A percentile compares a stretch with the other conserved stretches of the same genome.
These are phyloP conservation scores for Psidium guajava DNA, from an alignment of 345 rosid species.

Conservation along the genomic window DNA sequence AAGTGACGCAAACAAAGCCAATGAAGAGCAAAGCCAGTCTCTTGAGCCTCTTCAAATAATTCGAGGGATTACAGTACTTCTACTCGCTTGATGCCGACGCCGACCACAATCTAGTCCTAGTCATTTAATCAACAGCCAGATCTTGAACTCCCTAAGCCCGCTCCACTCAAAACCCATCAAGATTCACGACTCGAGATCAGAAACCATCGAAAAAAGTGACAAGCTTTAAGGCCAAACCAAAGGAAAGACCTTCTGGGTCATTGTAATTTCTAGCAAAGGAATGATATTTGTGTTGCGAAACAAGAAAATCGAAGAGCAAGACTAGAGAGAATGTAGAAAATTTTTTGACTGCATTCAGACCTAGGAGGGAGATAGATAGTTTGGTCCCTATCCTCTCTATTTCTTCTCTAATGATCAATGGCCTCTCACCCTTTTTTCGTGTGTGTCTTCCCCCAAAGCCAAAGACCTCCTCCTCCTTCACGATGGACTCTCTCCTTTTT, in stretches of 20 bases:
- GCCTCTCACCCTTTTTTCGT: too few relatives aligned
- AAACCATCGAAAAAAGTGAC: not conserved
- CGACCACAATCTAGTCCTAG: conserved; percentile 33
- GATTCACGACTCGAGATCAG: not conserved
- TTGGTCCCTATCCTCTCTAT: not conserved
- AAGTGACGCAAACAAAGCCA: conserved; percentile 44
- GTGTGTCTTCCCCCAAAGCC: too few relatives aligned
- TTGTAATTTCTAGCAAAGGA: not conserved
- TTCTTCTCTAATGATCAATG: too few relatives aligned
- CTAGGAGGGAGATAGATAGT: not conserved
- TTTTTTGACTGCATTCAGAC: not conserved
- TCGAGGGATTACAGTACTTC: conserved; percentile 59
- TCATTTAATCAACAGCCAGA: not conserved
- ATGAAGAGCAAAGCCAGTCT: conserved; percentile 65
- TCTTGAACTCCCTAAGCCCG: not conserved
- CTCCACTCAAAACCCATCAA: not conserved
- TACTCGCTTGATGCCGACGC: conserved; percentile 24
- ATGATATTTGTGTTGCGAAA: not conserved
- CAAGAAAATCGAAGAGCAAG: not conserved
- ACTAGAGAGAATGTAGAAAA: not conserved
- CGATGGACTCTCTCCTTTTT: too few relatives aligned
- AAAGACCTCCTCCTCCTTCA: too few relatives aligned
- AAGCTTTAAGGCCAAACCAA: not conserved
- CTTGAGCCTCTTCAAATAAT: conserved; percentile 67
- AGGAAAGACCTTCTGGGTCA: not conserved